Base-by-base conservation (phyloP, 768 basidiomycete genomes). In the Clathrus columnatus region DNA sequence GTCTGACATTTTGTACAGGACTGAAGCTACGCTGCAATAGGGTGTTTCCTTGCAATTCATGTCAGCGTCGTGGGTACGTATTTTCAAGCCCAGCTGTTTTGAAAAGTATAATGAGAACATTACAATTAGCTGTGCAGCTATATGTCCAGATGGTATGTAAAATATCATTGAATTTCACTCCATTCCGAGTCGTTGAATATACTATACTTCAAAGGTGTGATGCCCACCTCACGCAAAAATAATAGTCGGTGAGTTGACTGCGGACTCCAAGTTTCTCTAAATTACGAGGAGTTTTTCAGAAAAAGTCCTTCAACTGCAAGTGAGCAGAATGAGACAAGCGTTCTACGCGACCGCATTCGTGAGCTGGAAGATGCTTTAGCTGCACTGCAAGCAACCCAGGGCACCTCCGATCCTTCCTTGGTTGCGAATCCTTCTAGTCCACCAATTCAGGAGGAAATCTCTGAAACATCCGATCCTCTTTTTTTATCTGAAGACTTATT, bases 1-100 rank as follows among this genome's bases (percentile, higher is more conserved):
- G 23, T 11, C 26, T n/a, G n/a, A 24, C 29, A 46, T 5, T 32
- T 20, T 5, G 1, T 36, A 16, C 24, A 55, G 54, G 54, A 36
- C 44, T 55, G 45, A 55, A 55, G 23, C 41, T 55, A 17, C 54
- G 54, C 16, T 55, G 54, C 23, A 47, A 55, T 47, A 46, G 46
- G 20, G 21, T 29, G 5, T 55, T 55, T 30, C 54, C 54, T 14
- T 55, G 54, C 43, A 29, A n/a, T 4, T 48, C 54, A 2, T 55
- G 54, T 24, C 7, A 48, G 46, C 27, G 41, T 24, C 44, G 54
- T 20, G 54, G 54, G 54, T 55, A 48, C 14, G 54, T 4, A 23
- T 4, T 20, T 4, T 2, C 16, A 45, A 20, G 7, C 29, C 32
- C 21, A 23, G 17, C 16, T 28, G 27, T 28, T 5, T 48, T 2